Conservation (phyloP, 495 filamentous ascomycete genomes). For the Trichocladium antarcticum region DNA sequence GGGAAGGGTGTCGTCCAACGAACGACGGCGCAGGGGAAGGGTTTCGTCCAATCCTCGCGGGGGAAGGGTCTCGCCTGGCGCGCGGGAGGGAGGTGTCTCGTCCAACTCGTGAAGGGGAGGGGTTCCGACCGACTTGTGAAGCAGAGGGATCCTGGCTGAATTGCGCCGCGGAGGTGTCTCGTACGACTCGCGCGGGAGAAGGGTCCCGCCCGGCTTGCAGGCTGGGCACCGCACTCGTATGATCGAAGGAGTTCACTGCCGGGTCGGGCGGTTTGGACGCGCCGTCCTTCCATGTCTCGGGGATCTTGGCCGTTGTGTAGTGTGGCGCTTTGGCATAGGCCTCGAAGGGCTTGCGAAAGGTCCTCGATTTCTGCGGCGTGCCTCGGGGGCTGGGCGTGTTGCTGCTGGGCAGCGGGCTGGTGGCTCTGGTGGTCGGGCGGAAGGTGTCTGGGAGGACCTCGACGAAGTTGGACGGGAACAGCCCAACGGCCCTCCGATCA, state of each 20-base stretch:
- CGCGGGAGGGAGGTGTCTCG: not conserved
- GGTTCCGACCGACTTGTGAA: not conserved
- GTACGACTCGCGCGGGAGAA: not conserved
- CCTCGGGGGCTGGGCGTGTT: conserved; percentile 42
- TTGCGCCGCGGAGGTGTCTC: not conserved
- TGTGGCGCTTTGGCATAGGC: conserved; percentile 52
- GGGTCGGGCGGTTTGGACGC: conserved; percentile 25
- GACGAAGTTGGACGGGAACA: conserved; percentile 97
- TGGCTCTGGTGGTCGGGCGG: conserved; percentile 61
- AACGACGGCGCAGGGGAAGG: not conserved
- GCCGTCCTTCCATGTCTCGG: conserved; percentile 36
- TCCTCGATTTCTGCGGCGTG: conserved; percentile 47
- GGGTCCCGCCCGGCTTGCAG: not conserved
- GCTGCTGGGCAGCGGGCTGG: conserved; percentile 56
- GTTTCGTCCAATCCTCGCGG: not conserved
- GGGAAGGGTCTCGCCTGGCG: not conserved
- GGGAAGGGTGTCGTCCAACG: not conserved
- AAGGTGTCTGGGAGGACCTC: conserved; percentile 77
- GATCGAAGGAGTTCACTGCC: conserved; percentile 16
- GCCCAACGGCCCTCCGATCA: conserved; percentile 74
- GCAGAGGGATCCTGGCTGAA: not conserved
- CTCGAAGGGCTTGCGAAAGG: conserved; percentile 60
- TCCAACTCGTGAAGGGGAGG: not conserved
- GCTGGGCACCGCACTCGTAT: not conserved
- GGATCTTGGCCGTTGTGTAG: conserved; percentile 41